Evolutionary conservation across 768 basidiomycete species (phyloP), one percentile per base, ranked within the genome.

Genomic region (Mycena rosella): DNA sequence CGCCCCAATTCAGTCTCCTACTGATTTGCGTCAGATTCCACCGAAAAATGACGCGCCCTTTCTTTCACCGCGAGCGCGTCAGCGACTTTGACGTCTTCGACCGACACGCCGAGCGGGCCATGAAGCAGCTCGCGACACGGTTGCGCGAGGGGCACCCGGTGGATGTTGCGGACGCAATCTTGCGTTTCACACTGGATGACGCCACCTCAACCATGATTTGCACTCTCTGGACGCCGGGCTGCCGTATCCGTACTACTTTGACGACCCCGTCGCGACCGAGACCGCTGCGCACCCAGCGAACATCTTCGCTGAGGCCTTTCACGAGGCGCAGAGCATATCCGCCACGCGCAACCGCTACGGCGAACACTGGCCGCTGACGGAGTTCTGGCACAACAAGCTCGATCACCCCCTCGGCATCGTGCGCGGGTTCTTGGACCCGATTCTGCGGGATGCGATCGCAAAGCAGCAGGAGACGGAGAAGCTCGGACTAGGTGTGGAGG

Each of bases 151-250:
- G 88, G 2, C 78, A 84, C 44, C 78, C 89, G 0, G 77, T 90
- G 15, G 88, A 91, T 65, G n/a, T 85, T 91, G 63, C 90, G 85
- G 88, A 89, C 60, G 78, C 86, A 60, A 82, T 84, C 4, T 83
- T 83, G 0, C 82, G 87, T 2, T 90, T 89, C 75, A 89, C 89
- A 0, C 78, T 89, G 55, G 89, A 89, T 74, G 84, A 86, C 0
- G 88, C 87, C 1, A 84, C 30, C 88, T 89, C 67, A 84, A 82
- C 29, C 75, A 83, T 30, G 78, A 84, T 51, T 82, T 88, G 17
- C 74, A 74, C 47, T 85, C 85, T 5, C 84, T 88, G 24, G 78
- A 78, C 7, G 85, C 80, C 0, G 82, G 81, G 7, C 78, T 89
- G 1, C 81, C 86, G 1, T 87, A 88, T 68, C 87, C 88, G 1